Evolutionary conservation across 2,329 filamentous ascomycete species (phyloP).

Genomic region (Magnaporthiopsis incrustans): DNA sequence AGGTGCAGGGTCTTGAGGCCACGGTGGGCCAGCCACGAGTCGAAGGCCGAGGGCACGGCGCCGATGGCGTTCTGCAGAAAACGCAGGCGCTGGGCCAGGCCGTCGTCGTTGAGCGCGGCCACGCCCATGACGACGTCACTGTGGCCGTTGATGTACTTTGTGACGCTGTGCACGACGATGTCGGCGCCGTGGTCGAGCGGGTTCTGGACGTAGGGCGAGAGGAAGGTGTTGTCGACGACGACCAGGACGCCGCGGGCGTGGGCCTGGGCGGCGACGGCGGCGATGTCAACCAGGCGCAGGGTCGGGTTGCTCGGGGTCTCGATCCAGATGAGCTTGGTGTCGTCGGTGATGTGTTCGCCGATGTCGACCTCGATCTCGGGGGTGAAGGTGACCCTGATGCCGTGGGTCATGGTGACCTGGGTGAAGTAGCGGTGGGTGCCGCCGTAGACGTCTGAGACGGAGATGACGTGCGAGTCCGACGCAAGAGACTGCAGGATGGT

Average conservation of each 20-base stretch:
- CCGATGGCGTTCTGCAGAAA: conserved; percentile 98
- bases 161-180: conserved; percentile 93
- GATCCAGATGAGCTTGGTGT: conserved; percentile 96
- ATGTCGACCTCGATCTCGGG: conserved; percentile 88
- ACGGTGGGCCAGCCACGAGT: conserved; percentile 96
- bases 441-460: conserved; percentile 94
- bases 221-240: conserved; percentile 99
- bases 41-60: conserved; percentile 87
- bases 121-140: conserved; percentile 96
- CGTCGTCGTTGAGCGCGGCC: conserved; percentile 85
- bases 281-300: conserved; percentile 84
- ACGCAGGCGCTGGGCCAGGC: conserved; percentile 65
- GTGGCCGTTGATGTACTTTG: conserved; percentile 99
- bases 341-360: conserved; percentile 70
- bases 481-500: conserved; percentile 89
- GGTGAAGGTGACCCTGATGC: conserved; percentile 90
- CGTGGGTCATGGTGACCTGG: conserved; percentile 89
- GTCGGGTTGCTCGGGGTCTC: conserved; percentile 94
- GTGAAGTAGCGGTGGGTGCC: conserved; percentile 99
- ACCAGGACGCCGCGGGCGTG: conserved; percentile 86
- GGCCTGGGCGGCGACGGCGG: conserved; percentile 71
- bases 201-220: conserved; percentile 94
- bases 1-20: conserved; percentile 96
- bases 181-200: conserved; percentile 92
- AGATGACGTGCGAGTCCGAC: conserved; percentile 86